A percentile compares a stretch with the other conserved stretches of the same genome.
phyloP scores from a whole-genome alignment of 2,329 filamentous ascomycete genomes.

The Fusarium domesticum region DNA sequence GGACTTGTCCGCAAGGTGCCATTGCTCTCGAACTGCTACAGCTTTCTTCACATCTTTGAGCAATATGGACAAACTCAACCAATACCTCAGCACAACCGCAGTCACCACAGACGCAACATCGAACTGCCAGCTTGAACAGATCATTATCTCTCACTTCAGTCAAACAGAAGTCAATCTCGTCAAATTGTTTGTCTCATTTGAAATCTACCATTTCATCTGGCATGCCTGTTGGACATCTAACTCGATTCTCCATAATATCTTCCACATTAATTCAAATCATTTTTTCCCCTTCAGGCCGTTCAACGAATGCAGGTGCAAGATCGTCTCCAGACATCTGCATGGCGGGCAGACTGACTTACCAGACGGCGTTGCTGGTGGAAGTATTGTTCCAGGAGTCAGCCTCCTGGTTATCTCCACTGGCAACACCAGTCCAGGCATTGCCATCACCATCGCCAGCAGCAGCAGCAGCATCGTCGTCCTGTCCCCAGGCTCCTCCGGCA shows the following conservation, averaged over 20 bases:
- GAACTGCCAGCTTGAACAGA: no score
- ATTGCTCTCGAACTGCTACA: no score
- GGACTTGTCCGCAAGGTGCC: no score
- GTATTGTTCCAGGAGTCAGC: constrained; percentile 4
- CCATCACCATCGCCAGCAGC: constrained; percentile 14
- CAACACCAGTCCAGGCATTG: constrained; percentile 9
- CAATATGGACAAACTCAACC: no score
- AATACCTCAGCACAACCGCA: no score
- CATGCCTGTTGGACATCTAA: constrained; percentile 12
- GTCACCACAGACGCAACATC: no score
- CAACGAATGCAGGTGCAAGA: neutral
- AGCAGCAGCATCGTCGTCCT: constrained; percentile 11
- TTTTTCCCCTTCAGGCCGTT: neutral
- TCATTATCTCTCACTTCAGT: no score
- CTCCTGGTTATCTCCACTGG: neutral
- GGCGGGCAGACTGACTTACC: constrained; percentile 5
- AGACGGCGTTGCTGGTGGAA: constrained; percentile 3
- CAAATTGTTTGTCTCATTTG: no score
- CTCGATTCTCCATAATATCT: constrained; percentile 5
- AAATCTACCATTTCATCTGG: no score
- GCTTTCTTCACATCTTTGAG: no score
- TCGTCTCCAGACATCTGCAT: no score
- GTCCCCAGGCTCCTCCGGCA: constrained; percentile 17
- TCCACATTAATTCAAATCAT: constrained; percentile 2
- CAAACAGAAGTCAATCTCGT: no score